These are phyloP conservation scores for Coemansia sp. DNA, from an alignment of 192 early-diverging fungal genomes.

Conservation along the genomic window DNA sequence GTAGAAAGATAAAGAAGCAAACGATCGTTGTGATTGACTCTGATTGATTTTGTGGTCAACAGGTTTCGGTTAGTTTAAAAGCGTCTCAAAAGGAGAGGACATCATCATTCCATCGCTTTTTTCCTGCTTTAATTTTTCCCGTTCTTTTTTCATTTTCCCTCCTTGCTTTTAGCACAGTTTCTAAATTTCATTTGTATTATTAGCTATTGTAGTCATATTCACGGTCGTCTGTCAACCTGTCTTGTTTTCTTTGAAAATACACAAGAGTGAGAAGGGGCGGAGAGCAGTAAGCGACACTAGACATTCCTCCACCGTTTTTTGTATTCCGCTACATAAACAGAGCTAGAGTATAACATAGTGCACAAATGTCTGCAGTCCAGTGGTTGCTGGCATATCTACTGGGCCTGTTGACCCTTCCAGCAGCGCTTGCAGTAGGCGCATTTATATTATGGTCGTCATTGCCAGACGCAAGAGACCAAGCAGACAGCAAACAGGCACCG, in stretches of 20 bases:
- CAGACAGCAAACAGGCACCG: not conserved
- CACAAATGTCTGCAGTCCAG: constrained; percentile 23
- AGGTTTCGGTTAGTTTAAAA: too few species aligned
- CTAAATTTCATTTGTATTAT: constrained; percentile 1
- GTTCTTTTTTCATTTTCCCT: not conserved
- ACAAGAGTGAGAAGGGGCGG: not conserved
- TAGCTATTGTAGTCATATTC: constrained; percentile 3
- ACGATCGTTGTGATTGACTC: not conserved
- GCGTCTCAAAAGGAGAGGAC: too few species aligned
- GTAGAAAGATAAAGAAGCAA: not conserved
- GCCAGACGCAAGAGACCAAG: constrained; percentile 4
- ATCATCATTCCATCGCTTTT: too few species aligned
- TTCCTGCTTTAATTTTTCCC: too few species aligned
- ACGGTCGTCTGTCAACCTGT: not conserved
- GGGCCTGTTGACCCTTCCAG: constrained; percentile 46
- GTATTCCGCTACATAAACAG: not conserved
- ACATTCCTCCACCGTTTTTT: not conserved
- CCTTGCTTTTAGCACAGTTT: not conserved
- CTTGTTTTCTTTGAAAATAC: not conserved
- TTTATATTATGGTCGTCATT: constrained; percentile 29
- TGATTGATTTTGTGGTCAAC: too few species aligned
- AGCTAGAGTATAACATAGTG: not conserved
- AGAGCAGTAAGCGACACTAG: not conserved
- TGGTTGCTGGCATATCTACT: constrained; percentile 42
- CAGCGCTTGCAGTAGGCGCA: constrained; percentile 19